These are phyloP conservation scores for Alectoria sarmentosa DNA, from an alignment of 495 filamentous ascomycete genomes.

Conservation along the genomic window DNA sequence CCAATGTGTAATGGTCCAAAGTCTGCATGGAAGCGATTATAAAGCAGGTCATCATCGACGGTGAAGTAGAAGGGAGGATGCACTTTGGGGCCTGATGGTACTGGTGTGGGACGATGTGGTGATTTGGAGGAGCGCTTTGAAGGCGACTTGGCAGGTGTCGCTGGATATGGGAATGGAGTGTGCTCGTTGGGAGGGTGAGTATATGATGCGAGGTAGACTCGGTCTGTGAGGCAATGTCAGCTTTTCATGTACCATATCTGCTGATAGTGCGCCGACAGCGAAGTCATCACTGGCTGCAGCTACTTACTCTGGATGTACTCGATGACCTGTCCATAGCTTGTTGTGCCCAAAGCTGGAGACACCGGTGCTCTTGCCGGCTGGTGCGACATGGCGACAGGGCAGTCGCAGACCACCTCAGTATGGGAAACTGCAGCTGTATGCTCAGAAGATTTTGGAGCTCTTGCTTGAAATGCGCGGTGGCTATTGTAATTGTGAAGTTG, in stretches of 20 bases:
- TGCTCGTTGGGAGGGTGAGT: slow-evolving; percentile 67
- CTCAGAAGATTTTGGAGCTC: not conserved
- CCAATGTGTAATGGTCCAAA: slow-evolving; percentile 97
- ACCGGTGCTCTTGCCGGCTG: slow-evolving; percentile 25
- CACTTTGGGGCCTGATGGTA: slow-evolving; percentile 40
- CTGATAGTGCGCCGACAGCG: not conserved
- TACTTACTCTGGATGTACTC: slow-evolving; percentile 68
- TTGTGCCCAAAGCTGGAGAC: slow-evolving; percentile 30
- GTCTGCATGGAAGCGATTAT: slow-evolving; percentile 98
- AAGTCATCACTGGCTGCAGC: slow-evolving; percentile 15
- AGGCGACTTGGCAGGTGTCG: slow-evolving; percentile 55
- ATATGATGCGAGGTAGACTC: slow-evolving; percentile 91
- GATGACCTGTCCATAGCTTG: slow-evolving; percentile 62
- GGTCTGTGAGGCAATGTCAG: slow-evolving; percentile 52
- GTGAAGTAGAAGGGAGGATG: slow-evolving; percentile 86
- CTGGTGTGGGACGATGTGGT: slow-evolving; percentile 44
- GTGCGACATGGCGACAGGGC: slow-evolving; percentile 20
- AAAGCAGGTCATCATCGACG: slow-evolving; percentile 83
- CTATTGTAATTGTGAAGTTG: slow-evolving; percentile 3
- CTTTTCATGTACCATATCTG: not conserved
- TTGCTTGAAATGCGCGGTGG: not conserved
- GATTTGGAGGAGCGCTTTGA: slow-evolving; percentile 68
- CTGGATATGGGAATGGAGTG: slow-evolving; percentile 81
- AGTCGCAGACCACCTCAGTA: slow-evolving; percentile 9
- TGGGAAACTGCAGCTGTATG: not conserved